phyloP scores from a whole-genome alignment of 2,329 filamentous ascomycete genomes.

The Aspergillus ruber region DNA sequence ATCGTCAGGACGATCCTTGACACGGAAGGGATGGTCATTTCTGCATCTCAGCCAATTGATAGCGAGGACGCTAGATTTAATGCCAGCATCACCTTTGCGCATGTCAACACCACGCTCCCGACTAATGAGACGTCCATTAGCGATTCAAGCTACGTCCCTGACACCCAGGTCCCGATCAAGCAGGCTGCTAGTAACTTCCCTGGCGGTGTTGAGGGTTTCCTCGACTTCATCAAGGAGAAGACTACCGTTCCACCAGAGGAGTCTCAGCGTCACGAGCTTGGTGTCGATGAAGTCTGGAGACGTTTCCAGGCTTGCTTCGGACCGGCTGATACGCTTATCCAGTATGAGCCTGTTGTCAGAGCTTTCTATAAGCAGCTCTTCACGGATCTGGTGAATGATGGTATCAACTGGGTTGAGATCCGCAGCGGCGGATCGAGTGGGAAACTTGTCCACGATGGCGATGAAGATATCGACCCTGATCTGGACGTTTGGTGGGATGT shows the following conservation, averaged over 20 bases:
- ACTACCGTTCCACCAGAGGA: slow-evolving; percentile 66
- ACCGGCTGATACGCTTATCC: slow-evolving; percentile 64
- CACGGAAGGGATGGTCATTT: slow-evolving; percentile 65
- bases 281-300: slow-evolving; percentile 73
- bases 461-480: slow-evolving; percentile 60
- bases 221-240: slow-evolving; percentile 66
- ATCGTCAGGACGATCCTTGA: slow-evolving; percentile 62
- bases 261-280: slow-evolving; percentile 71
- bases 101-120: slow-evolving; percentile 41
- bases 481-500: slow-evolving; percentile 59
- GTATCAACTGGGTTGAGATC: slow-evolving; percentile 75
- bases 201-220: slow-evolving; percentile 62
- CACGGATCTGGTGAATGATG: slow-evolving; percentile 63
- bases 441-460: slow-evolving; percentile 59
- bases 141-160: slow-evolving; percentile 54
- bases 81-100: slow-evolving; percentile 56
- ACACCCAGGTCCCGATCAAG: slow-evolving; percentile 51
- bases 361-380: slow-evolving; percentile 66
- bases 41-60: slow-evolving; percentile 50
- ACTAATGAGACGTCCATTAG: slow-evolving; percentile 52
- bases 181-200: slow-evolving; percentile 66
- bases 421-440: slow-evolving; percentile 65
- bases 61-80: slow-evolving; percentile 47
- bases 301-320: slow-evolving; percentile 72
- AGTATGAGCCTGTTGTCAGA: slow-evolving; percentile 81